These are phyloP conservation scores for Polyporus arcularius DNA, from an alignment of 768 basidiomycete species.

Conservation along the genomic window DNA sequence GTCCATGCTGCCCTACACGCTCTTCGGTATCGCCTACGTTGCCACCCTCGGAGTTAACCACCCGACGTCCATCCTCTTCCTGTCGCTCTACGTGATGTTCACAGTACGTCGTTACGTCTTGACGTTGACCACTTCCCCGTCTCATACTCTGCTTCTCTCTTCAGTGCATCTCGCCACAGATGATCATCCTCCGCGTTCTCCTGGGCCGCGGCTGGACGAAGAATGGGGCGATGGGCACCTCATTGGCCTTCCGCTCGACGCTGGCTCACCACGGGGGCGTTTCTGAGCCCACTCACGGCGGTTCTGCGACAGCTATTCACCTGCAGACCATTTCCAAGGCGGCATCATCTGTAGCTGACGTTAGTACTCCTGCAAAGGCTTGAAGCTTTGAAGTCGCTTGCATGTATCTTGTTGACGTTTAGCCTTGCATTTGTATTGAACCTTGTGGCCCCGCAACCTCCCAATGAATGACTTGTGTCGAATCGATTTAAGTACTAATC, in stretches of 20 bases:
- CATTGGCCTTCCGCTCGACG: neutral
- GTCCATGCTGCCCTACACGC: constrained; percentile 13
- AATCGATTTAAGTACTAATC: too few relatives aligned
- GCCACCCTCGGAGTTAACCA: constrained; percentile 7
- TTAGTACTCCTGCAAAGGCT: too few relatives aligned
- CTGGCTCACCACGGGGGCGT: neutral
- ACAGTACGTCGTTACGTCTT: neutral
- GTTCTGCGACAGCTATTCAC: too few relatives aligned
- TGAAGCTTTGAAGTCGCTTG: too few relatives aligned
- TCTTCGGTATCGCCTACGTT: constrained; percentile 7
- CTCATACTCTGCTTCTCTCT: neutral
- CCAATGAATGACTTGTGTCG: too few relatives aligned
- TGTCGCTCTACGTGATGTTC: constrained; percentile 12
- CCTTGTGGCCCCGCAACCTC: too few relatives aligned
- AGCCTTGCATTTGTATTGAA: too few relatives aligned
- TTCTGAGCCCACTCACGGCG: neutral
- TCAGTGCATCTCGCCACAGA: constrained; percentile 14
- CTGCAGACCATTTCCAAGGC: too few relatives aligned
- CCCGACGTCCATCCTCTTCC: constrained; percentile 6
- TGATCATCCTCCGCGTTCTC: constrained; percentile 13
- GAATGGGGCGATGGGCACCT: neutral
- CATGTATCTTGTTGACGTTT: too few relatives aligned
- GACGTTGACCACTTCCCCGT: neutral
- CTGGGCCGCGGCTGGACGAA: constrained; percentile 12
- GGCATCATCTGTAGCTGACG: too few relatives aligned